Percentiles rank a stretch among this genome's conserved stretches.
These are phyloP conservation scores for Boletales sp. DNA, from an alignment of 768 basidiomycete species.

Conservation along the genomic window DNA sequence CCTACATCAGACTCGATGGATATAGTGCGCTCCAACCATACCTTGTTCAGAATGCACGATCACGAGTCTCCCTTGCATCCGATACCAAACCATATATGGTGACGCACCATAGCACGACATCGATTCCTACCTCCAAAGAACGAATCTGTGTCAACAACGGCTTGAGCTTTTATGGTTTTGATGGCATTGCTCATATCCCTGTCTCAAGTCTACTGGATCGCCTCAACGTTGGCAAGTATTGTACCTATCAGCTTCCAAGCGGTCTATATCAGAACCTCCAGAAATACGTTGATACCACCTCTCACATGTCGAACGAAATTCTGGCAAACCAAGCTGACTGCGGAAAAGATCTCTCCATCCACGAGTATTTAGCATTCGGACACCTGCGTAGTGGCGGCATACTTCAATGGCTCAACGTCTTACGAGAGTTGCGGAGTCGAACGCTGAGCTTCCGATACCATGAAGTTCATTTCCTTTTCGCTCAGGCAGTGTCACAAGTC, in stretches of 20 bases:
- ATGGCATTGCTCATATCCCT: slow-evolving; percentile 16
- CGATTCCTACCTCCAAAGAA: slow-evolving; percentile 9
- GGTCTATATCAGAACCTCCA: too few species aligned
- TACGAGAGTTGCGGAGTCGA: too few species aligned
- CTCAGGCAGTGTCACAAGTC: too few species aligned
- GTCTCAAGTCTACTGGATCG: slow-evolving; percentile 8
- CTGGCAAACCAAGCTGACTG: too few species aligned
- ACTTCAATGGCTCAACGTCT: too few species aligned
- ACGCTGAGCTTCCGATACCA: too few species aligned
- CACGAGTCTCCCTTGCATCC: slow-evolving; percentile 21
- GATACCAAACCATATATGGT: slow-evolving; percentile 15
- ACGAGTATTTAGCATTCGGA: too few species aligned
- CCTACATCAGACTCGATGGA: slow-evolving; percentile 9
- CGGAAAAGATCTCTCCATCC: too few species aligned
- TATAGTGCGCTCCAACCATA: slow-evolving; percentile 13
- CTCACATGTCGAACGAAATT: too few species aligned
- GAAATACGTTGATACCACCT: too few species aligned
- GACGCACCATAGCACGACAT: slow-evolving; percentile 8
- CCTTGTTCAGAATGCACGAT: slow-evolving; percentile 8
- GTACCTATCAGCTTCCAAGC: slow-evolving; percentile 32
- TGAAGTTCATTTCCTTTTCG: too few species aligned
- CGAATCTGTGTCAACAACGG: slow-evolving; percentile 33
- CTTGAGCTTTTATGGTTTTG: slow-evolving; percentile 29
- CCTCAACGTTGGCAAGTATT: slow-evolving; percentile 16
- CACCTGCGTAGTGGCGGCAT: too few species aligned